Evolutionary conservation across 1,284 basidiomycete species (phyloP).

Genomic region (Volvariella surrecta): DNA sequence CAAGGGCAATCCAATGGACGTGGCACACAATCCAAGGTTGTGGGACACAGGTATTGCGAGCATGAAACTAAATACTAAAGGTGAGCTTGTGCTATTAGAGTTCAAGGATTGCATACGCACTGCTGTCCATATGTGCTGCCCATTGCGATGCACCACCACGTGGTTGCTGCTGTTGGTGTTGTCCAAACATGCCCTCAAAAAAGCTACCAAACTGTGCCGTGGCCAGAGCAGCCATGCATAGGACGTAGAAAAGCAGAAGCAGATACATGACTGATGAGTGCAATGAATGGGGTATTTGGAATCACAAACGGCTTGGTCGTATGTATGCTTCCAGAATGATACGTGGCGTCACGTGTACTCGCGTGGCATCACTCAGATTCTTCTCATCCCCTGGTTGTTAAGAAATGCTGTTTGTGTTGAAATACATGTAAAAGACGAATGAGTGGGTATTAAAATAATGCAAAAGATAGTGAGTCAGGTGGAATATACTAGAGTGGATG

Average conservation of each 20-base stretch:
- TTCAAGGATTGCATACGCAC: conserved; percentile 19
- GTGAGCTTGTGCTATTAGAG: conserved; percentile 2
- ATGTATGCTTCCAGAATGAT: no score
- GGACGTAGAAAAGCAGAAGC: conserved; percentile 9
- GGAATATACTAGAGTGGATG: no score
- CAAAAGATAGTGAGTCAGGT: no score
- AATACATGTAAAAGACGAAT: no score
- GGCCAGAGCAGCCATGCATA: conserved; percentile 17
- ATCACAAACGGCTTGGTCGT: neutral
- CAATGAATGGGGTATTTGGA: conserved; percentile 13
- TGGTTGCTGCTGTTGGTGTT: conserved; percentile 43
- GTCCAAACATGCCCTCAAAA: conserved; percentile 58
- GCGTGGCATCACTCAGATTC: no score
- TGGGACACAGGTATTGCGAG: conserved; percentile 51
- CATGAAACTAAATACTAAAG: conserved; percentile 36
- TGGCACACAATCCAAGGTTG: conserved; percentile 48
- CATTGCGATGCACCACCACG: conserved; percentile 47
- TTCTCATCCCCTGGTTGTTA: no score
- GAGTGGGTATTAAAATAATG: no score
- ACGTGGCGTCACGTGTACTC: no score
- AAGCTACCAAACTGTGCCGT: conserved; percentile 54
- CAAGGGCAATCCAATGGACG: conserved; percentile 52
- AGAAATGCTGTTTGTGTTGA: no score
- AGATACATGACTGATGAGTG: neutral
- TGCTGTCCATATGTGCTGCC: conserved; percentile 44